Conservation (phyloP, 768 basidiomycete species). For the Lactifluus echinatus region DNA sequence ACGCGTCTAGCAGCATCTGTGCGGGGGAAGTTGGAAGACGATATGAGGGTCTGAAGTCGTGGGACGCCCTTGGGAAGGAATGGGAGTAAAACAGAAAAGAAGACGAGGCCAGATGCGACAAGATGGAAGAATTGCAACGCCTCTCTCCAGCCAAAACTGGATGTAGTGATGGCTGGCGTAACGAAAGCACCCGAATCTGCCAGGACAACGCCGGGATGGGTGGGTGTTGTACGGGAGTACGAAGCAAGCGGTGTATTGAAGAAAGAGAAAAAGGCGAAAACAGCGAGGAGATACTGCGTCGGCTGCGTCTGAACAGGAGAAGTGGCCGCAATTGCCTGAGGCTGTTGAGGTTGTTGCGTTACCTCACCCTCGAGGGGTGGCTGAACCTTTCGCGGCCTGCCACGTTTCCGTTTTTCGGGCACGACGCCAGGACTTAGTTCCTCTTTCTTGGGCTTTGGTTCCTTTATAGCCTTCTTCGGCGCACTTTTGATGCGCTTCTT, state of each 20-base stretch:
- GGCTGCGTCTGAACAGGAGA: constrained; percentile 18
- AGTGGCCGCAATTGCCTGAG: constrained; percentile 10
- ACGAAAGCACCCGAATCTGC: constrained; percentile 28
- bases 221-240: constrained; percentile 31
- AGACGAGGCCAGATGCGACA: constrained; percentile 52
- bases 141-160: constrained; percentile 41
- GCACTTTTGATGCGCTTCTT: constrained; percentile 55
- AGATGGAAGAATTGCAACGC: constrained; percentile 58
- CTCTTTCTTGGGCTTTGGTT: constrained; percentile 36
- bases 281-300: constrained; percentile 67
- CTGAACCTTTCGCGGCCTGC: constrained; percentile 67
- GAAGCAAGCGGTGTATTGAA: constrained; percentile 66
- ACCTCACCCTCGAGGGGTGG: constrained; percentile 31
- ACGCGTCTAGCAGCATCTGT: constrained; percentile 20
- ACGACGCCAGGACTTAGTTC: constrained; percentile 27
- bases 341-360: constrained; percentile 21
- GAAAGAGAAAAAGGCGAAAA: constrained; percentile 79
- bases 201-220: constrained; percentile 53
- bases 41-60: not conserved
- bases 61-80: constrained; percentile 31
- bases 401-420: constrained; percentile 77
- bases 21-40: not conserved
- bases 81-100: constrained; percentile 46
- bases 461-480: constrained; percentile 28
- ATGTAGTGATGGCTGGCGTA: constrained; percentile 9